Percentiles rank a stretch among this genome's conserved stretches.
These are phyloP conservation scores for Boeremia exigua DNA, from an alignment of 2,329 filamentous ascomycete species.

Conservation along the genomic window DNA sequence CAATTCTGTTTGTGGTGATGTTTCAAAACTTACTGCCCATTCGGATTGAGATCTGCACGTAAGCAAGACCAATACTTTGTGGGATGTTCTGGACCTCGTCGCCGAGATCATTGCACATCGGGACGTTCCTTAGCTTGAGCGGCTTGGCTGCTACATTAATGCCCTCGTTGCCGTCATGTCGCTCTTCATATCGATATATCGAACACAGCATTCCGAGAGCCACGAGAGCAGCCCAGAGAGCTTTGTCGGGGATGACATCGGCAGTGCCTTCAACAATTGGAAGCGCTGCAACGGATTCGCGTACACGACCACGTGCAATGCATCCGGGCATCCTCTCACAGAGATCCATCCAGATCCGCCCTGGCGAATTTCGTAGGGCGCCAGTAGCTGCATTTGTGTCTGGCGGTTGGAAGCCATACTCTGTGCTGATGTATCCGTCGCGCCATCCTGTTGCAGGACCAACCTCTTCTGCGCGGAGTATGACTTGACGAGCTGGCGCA, in stretches of 20 bases:
- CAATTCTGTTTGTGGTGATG: background rate
- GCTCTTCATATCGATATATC: conserved; percentile 62
- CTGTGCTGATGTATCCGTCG: conserved; percentile 59
- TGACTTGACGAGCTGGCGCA: conserved; percentile 61
- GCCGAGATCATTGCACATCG: conserved; percentile 59
- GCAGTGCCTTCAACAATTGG: conserved; percentile 58
- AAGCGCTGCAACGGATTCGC: conserved; percentile 58
- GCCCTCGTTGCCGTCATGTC: conserved; percentile 60
- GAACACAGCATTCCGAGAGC: conserved; percentile 61
- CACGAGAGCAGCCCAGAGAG: conserved; percentile 61
- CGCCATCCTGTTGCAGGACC: conserved; percentile 59
- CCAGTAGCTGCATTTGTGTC: conserved; percentile 59
- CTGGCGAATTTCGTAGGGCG: conserved; percentile 56
- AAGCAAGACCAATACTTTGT: conserved; percentile 57
- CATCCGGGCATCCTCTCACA: conserved; percentile 62
- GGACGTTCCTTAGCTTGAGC: conserved; percentile 49
- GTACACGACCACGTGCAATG: conserved; percentile 57
- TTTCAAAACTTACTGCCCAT: conserved; percentile 49
- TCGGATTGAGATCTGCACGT: conserved; percentile 59
- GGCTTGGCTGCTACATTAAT: conserved; percentile 48
- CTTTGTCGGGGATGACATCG: conserved; percentile 59
- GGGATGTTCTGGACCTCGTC: conserved; percentile 60
- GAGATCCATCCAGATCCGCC: conserved; percentile 62
- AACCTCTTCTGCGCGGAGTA: conserved; percentile 61
- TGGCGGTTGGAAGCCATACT: conserved; percentile 60